Evolutionary conservation across 768 basidiomycete genomes (phyloP), one percentile per base, ranked within the genome.

Genomic region (Leccinum incarnatum): DNA sequence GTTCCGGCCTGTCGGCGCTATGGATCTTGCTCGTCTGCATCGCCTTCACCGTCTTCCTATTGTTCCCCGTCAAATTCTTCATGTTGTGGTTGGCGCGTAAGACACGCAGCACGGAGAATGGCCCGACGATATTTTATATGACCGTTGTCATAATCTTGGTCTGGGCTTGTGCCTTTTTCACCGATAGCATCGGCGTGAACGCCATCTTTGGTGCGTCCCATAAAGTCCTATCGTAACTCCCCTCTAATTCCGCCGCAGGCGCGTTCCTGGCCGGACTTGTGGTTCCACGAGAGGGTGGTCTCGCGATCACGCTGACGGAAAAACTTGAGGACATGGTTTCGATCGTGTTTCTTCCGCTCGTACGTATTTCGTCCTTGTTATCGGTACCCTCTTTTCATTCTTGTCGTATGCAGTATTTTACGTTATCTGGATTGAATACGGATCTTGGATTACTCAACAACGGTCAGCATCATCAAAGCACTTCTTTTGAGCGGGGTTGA

Each of bases 271-370:
- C 85, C 2, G 95, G 89, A 2, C 70, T 91, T 48, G 82, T 89
- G 56, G 87, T 98, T 8, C 96, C 97, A 2, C 85, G 93, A 29
- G 89, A 95, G 66, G 91, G 92, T 3, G 89, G 89, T 3, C 85
- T 99, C 36, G 85, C 89, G 0, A 91, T 95, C 53, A 79, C 87
- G 0, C 76, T 98, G n/a, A 94, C 92, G 0, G 93, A 96, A 66
- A 98, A 96, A 68, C 76, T 98, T n/a, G 97, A 99, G 75, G 96
- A 98, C 74, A 86, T 96, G 82, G 91, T 95, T 2, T 76, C 91
- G 0, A 88, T 95, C 59, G 86, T 95, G 47, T 95, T 97, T 75
- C 75, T 97, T 12, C 95, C 95, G 4, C 76, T 96, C 53, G 91
- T 92, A 67, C 60, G 53, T 57, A 17, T 29, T 34, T 23, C 25